A percentile compares a stretch with the other conserved stretches of the same genome.
Evolutionary conservation across 2,329 filamentous ascomycete species (phyloP).

Genomic region (Fusarium sp.): DNA sequence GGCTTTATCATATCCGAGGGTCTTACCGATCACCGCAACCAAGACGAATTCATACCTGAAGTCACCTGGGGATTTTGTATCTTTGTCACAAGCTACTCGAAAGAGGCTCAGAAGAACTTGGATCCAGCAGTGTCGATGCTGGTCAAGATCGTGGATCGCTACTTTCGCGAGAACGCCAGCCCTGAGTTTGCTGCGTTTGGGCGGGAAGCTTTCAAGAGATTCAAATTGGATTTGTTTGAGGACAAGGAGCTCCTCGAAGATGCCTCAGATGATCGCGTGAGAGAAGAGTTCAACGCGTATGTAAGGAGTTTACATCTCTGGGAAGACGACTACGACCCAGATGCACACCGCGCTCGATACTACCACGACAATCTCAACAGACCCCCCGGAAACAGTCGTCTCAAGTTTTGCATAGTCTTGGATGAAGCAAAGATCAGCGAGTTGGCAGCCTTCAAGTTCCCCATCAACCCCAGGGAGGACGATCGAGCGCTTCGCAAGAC

Average conservation of each 20-base stretch:
- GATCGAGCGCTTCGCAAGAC: neutral
- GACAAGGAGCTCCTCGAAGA: constrained; percentile 9
- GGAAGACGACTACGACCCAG: neutral
- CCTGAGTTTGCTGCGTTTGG: neutral
- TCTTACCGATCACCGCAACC: neutral
- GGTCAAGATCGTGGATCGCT: constrained; percentile 6
- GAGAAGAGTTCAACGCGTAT: constrained; percentile 28
- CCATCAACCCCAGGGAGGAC: neutral
- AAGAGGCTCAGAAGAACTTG: neutral
- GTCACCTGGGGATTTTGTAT: neutral
- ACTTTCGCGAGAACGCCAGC: neutral
- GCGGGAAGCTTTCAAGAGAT: constrained; percentile 9
- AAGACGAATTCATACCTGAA: neutral
- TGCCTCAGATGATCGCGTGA: constrained; percentile 27
- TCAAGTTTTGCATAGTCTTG: constrained; percentile 15
- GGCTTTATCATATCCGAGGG: neutral
- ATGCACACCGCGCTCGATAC: neutral
- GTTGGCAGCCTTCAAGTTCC: constrained; percentile 1
- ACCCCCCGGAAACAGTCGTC: constrained; percentile 2
- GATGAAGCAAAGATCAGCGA: neutral
- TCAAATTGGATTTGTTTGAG: constrained; percentile 19
- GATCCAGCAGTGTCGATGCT: neutral
- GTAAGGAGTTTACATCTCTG: constrained; percentile 9
- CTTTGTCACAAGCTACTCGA: neutral
- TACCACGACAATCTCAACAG: constrained; percentile 4